Evolutionary conservation across 176 grass and related monocot genomes (phyloP), one percentile per base, ranked within the genome.

Genomic region (Hordeum marinum): DNA sequence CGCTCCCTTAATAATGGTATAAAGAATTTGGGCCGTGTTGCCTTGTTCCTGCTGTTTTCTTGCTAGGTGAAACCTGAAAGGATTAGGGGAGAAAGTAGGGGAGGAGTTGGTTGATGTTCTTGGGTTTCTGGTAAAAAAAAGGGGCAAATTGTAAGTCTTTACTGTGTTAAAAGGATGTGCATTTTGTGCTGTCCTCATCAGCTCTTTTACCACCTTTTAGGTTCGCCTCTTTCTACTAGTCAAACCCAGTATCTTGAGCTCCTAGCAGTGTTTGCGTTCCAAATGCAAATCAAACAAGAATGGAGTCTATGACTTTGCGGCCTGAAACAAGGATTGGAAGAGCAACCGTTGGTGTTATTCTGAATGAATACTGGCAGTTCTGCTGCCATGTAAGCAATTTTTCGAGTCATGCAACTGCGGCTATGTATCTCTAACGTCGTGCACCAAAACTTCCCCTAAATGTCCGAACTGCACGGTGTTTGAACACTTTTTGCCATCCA

Each of bases 281-380:
- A 97, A 89, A 97, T 97, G 80, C 88, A 88, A 92, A 92, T 97
- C 62, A 94, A 90, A 85, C 81, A 94, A 50, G 88, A 94, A 23
- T 97, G 46, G 92, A 94, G 79, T 87, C 63, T 50, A 74, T 97
- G 74, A 78, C 78, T 36, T 85, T 88, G 24, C 70, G 72, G 18
- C 43, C 68, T 41, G 83, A 84, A 84, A 82, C 61, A 76, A 18
- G 46, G 46, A 50, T 14, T 14, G 46, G 46, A 15, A 14, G n/a
- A 50, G 46, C 5, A 50, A 50, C 14, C 46, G 46, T 50, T 50
- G 4, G 46, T 6, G 46, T 50, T 50, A 50, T 50, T 39, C 37
- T 48, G 46, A 17, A 50, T 1, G 46, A 48, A 48, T 48, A 48
- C 45, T 48, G 13, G 5, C 46, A 50, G 46, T 6, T 17, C 46